Base-by-base conservation (phyloP, 441 rosid species). In the Aquilaria agallochum region DNA sequence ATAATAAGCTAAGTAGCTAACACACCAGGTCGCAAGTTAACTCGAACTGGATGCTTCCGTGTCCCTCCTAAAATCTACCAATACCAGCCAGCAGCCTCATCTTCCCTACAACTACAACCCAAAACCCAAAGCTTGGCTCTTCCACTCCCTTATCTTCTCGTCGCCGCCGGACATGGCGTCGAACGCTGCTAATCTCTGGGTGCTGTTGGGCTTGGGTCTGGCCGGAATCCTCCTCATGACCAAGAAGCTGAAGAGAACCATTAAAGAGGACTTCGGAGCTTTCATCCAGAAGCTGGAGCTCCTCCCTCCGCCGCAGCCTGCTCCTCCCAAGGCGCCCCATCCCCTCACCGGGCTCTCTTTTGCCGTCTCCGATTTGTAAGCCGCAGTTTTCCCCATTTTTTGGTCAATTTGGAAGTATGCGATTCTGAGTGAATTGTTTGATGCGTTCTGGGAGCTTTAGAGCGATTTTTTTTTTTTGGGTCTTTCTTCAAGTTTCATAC, bases 301-400 rank as follows among this genome's bases (percentile, higher is more conserved):
- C 1, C 89, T 89, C 49, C 98, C 99, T 61, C 99, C 99, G n/a
- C 99, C 99, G n/a, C 99, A 75, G 67, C 99, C 99, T 20, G 79
- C 96, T 62, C 99, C 99, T 68, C 99, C 97, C 50, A 95, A 92
- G 71, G 99, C 99, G 36, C 98, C 92, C 31, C 99, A 95, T 60
- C 98, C 97, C 15, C 97, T 95, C 72, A 85, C 95, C 47, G 87
- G 76, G 40, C 95, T 95, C 76, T 63, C 84, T 20, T 92, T 95
- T 68, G 89, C 97, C 53, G 83, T 90, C 51, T 92, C 98, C 66
- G 99, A 95, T 74, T 13, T 89, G 99, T 95, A 78, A 58, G 76
- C 64, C 46, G 1, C 62, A 14, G 20, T 53, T 11, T 9, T 63
- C 45, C 53, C 34, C 58, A 31, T 63, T 68, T 20, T 53, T 47